Base-by-base conservation (phyloP, 2,329 filamentous ascomycete genomes). In the Aspergillus candidus region DNA sequence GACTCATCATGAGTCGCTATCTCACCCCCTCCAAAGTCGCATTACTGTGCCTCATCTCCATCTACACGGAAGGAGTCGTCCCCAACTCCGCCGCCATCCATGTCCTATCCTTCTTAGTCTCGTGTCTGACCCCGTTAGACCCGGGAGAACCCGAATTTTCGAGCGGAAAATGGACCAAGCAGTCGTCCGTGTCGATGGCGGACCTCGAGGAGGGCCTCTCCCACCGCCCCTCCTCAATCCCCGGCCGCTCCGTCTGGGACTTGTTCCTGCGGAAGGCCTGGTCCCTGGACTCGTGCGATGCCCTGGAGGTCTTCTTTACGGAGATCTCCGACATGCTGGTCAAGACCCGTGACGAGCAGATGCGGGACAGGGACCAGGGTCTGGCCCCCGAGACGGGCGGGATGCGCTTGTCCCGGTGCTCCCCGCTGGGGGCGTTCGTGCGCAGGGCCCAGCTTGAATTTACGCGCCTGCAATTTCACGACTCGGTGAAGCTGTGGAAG, bases 11-110 rank as follows among this genome's bases (percentile, higher is more conserved):
- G 84, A 78, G 84, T 57, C 84, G 86, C 45, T 94, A 85, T 65
- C 76, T 97, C 36, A 94, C 87, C n/a, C 87, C 91, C 11, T 83
- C 88, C 54, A 94, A 93, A 63, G 79, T 97, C 54, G 84, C 85
- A 59, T 76, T 96, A 17, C 77, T 97, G 43, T 80, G 82, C 43
- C 78, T 98, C 41, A 78, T 93, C 41, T 80, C 88, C 56, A 75
- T 96, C 42, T 97, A 98, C 67, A 80, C 80, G 32, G 82, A 86
- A 52, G 82, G 81, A 15, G 72, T 76, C 2, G 76, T 90, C 12
- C 83, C 85, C 2, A 81, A 78, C 48, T 74, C 78, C 39, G 82
- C 84, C n/a, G 82, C 83, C 17, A 77, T 91, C 35, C 77, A 85
- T 11, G 74, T 94, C 29, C 76, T 95, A 14, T 86, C 85, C 34